These are phyloP conservation scores for Cucurbita argyrosperma DNA, from an alignment of 306 rosid species.

Conservation along the genomic window DNA sequence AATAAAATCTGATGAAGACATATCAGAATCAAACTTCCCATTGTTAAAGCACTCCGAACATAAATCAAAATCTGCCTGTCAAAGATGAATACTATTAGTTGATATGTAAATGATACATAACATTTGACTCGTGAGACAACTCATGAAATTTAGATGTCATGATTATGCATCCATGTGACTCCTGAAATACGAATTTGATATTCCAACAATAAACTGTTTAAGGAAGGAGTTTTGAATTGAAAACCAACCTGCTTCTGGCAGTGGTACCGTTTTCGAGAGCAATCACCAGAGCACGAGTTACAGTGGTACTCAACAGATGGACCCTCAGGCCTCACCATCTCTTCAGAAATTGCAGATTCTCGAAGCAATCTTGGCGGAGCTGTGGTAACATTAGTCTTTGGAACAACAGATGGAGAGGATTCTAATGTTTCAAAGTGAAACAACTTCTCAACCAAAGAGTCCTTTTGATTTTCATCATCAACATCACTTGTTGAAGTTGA, in stretches of 20 bases:
- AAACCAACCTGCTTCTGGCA: constrained; percentile 86
- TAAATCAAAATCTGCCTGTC: constrained; percentile 92
- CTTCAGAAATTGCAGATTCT: constrained; percentile 61
- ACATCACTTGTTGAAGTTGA: constrained; percentile 23
- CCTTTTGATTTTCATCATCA: constrained; percentile 30
- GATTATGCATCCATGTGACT: not conserved
- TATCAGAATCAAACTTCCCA: constrained; percentile 68
- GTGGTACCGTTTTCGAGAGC: constrained; percentile 95
- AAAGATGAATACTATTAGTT: constrained; percentile 26
- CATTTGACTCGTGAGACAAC: not conserved
- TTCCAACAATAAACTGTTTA: not conserved
- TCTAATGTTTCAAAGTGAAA: constrained; percentile 61
- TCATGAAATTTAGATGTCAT: not conserved
- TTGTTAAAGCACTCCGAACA: constrained; percentile 79
- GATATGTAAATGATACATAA: not conserved
- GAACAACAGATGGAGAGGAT: constrained; percentile 28
- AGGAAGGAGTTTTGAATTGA: not conserved
- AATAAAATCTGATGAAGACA: constrained; percentile 80
- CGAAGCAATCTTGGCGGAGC: constrained; percentile 65
- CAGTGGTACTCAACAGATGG: constrained; percentile 91
- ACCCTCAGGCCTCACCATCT: constrained; percentile 63
- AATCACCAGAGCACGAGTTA: constrained; percentile 91
- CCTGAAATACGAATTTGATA: not conserved
- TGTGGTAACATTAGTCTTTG: constrained; percentile 31
- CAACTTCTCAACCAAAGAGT: constrained; percentile 50